Conservation (phyloP, 768 basidiomycete genomes). For the Leucosporidium creatinivorum region DNA sequence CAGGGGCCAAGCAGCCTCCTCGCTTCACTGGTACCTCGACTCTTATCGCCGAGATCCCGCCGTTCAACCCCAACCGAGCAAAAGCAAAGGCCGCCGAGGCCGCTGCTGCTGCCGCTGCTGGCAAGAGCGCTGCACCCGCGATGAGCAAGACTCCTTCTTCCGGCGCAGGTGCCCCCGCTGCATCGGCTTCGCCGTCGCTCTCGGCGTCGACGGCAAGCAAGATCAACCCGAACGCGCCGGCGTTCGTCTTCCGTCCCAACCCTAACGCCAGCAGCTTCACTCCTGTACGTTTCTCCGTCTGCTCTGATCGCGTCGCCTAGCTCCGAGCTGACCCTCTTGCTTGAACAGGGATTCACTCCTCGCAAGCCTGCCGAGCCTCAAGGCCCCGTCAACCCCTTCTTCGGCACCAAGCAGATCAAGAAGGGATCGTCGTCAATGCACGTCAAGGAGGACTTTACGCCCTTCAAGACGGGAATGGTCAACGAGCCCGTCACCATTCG, state of each 20-base stretch:
- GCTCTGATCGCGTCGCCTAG: background rate
- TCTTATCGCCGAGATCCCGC: constrained; percentile 83
- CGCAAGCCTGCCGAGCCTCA: constrained; percentile 39
- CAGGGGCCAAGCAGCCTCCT: constrained; percentile 18
- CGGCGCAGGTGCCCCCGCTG: constrained; percentile 35
- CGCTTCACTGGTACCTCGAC: constrained; percentile 45
- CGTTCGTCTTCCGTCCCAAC: constrained; percentile 84
- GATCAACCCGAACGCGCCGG: constrained; percentile 70
- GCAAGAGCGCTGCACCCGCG: no score
- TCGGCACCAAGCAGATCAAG: constrained; percentile 63
- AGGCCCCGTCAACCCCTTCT: constrained; percentile 63
- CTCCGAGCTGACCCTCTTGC: background rate
- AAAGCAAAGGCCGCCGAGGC: constrained; percentile 40
- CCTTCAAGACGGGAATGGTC: constrained; percentile 81
- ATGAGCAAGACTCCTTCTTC: constrained; percentile 33
- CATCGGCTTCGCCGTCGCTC: constrained; percentile 33
- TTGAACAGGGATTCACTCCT: background rate
- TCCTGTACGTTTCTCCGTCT: constrained; percentile 46
- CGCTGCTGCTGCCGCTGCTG: background rate
- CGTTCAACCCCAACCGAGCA: constrained; percentile 60
- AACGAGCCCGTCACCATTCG: constrained; percentile 50
- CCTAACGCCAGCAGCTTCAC: constrained; percentile 69
- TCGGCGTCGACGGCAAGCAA: constrained; percentile 40
- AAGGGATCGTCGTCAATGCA: constrained; percentile 63
- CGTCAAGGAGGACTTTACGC: constrained; percentile 95